Percentiles rank a stretch among this genome's conserved stretches.
Conservation (phyloP, 1,284 basidiomycete species). For the Fomitopsis palustris region DNA sequence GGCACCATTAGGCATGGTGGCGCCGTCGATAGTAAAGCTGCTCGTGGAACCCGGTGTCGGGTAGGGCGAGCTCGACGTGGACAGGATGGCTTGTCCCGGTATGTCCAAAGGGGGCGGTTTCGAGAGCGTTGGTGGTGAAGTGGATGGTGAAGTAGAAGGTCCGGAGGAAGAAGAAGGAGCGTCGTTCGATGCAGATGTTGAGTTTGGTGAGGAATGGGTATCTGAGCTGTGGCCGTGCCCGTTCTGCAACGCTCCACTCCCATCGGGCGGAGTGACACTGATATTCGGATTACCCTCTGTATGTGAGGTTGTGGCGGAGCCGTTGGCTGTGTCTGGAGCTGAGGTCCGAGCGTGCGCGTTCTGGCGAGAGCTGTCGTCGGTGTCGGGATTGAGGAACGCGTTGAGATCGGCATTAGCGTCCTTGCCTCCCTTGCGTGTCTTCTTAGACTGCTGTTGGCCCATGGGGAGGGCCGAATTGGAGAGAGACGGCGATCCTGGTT, state of each 20-base stretch:
- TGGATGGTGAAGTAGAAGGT: slow-evolving; percentile 25
- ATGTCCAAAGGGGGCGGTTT: slow-evolving; percentile 68
- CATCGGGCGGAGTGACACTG: slow-evolving; percentile 50
- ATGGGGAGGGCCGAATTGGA: slow-evolving; percentile 44
- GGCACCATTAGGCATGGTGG: slow-evolving; percentile 35
- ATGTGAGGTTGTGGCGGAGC: slow-evolving; percentile 13
- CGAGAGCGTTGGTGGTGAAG: slow-evolving; percentile 31
- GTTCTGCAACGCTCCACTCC: slow-evolving; percentile 28
- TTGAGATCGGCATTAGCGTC: slow-evolving; percentile 46
- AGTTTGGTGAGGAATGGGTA: slow-evolving; percentile 40
- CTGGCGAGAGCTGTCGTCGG: slow-evolving; percentile 40
- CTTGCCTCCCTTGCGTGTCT: slow-evolving; percentile 63
- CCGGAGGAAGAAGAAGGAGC: slow-evolving; percentile 25
- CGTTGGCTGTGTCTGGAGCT: slow-evolving; percentile 24
- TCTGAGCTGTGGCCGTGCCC: slow-evolving; percentile 31
- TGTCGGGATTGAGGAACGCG: slow-evolving; percentile 28
- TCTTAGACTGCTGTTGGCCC: slow-evolving; percentile 81
- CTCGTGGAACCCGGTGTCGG: slow-evolving; percentile 44
- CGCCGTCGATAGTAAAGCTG: slow-evolving; percentile 37
- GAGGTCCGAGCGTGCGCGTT: slow-evolving; percentile 42
- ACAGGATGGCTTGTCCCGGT: slow-evolving; percentile 71
- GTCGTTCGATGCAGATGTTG: slow-evolving; percentile 29
- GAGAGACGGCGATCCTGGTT: slow-evolving; percentile 38
- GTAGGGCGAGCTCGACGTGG: slow-evolving; percentile 46
- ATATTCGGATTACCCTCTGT: slow-evolving; percentile 38